Percentiles rank a stretch among this genome's conserved stretches.
Conservation (phyloP, 805 yeast genomes). For the Candida quercuum region DNA sequence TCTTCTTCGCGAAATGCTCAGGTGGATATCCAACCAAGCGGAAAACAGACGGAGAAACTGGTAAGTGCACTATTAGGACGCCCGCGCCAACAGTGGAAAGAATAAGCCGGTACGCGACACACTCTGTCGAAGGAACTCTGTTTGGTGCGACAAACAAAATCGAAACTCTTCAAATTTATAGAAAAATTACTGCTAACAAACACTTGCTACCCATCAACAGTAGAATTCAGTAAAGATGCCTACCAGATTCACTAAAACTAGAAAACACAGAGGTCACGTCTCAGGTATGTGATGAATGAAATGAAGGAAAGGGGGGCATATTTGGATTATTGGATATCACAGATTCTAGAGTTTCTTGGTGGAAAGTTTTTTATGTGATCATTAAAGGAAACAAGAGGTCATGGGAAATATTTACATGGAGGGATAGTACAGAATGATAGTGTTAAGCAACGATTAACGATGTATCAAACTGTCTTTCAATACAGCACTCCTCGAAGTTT, state of each 20-base stretch:
- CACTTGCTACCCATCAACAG: constrained; percentile 11
- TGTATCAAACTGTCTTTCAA: too few relatives aligned
- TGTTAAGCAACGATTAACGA: too few relatives aligned
- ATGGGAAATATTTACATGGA: too few relatives aligned
- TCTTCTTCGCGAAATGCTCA: not conserved
- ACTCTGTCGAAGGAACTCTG: not conserved
- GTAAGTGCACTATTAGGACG: constrained; percentile 1
- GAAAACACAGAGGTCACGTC: constrained; percentile 99
- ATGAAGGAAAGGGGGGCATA: not conserved
- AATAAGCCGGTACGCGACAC: constrained; percentile 4
- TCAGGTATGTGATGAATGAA: constrained; percentile 67
- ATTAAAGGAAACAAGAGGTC: not conserved
- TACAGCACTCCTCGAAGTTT: too few relatives aligned
- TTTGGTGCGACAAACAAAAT: constrained; percentile 16
- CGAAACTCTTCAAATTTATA: constrained; percentile 14
- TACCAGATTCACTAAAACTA: constrained; percentile 98
- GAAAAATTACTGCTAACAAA: not conserved
- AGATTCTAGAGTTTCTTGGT: not conserved
- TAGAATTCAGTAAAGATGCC: constrained; percentile 62
- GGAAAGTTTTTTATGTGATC: not conserved
- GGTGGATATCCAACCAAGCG: not conserved
- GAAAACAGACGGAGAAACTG: not conserved
- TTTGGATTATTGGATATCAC: not conserved
- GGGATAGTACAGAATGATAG: too few relatives aligned
- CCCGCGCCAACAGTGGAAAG: constrained; percentile 1